Base-by-base conservation (phyloP, 768 basidiomycete genomes). In the Glaciozyma martinii region DNA sequence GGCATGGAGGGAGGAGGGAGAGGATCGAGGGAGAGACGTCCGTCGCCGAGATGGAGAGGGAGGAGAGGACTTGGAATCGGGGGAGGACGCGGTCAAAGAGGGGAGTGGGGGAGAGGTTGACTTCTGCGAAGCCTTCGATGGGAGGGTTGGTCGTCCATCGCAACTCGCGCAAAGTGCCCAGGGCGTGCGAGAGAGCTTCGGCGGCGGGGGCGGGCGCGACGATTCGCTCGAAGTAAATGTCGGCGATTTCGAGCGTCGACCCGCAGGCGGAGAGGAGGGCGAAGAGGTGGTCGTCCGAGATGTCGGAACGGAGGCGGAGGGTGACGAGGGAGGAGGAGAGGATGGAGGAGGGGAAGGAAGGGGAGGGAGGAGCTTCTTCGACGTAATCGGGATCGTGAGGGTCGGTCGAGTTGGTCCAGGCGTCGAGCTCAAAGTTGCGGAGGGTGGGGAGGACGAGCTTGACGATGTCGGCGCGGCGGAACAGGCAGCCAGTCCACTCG, bases 211-310 rank as follows among this genome's bases (percentile, higher is more conserved):
- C 30, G 16, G 50, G 50, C 6, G 50, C 15, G 50, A 52, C 27
- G 50, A 52, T 30, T 7, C 30, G 50, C 50, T 52, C 50, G 23
- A 19, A 18, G 50, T 52, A 52, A 7, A 52, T 12, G 50, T 52
- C 50, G 50, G 30, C 27, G 50, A 13, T 13, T 19, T 52, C 50
- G 50, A 52, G 50, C 25, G 50, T 52, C 50, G 50, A 23, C 12
- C 50, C 50, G 19, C 27, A 52, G 3, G 50, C 25, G 19, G 50
- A 25, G 50, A 29, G 27, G 50, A 52, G 27, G 50, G 50, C 27
- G 50, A 27, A 52, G 50, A 52, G 50, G 50, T 52, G 27, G 50
- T 27, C 50, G 50, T 52, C 50, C 27, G 50, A 13, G 50, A 52
- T 52, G 50, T 52, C 30, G 50, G 30, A 52, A 30, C 50, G 50